Evolutionary conservation across 129 eudicot species (phyloP).

Genomic region (Mikania micrantha): DNA sequence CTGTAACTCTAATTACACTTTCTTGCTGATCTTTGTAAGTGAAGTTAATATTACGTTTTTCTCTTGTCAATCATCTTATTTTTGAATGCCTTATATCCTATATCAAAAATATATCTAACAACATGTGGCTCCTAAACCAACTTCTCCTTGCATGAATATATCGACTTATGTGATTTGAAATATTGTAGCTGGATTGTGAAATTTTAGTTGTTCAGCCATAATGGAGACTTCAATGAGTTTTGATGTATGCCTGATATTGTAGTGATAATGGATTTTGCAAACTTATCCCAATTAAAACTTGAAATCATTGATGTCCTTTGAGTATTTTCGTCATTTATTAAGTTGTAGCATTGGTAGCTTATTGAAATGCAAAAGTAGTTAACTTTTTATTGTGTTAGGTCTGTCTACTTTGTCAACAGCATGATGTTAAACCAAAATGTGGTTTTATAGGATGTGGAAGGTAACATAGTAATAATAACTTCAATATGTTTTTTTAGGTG

Average conservation of each 20-base stretch:
- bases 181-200: neutral
- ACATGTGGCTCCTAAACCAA: neutral
- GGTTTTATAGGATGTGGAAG: constrained; percentile 99
- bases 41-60: no score
- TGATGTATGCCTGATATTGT: neutral
- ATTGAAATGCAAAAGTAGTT: neutral
- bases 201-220: neutral
- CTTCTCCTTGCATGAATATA: neutral
- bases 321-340: neutral
- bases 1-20: no score
- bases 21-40: no score
- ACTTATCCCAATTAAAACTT: neutral
- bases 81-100: no score
- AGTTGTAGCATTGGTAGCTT: neutral
- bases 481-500: neutral
- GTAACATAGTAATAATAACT: constrained; percentile 25
- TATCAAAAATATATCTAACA: no score
- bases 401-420: constrained; percentile 81
- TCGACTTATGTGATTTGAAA: neutral
- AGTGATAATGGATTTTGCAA: neutral
- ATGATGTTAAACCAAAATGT: constrained; percentile 79
- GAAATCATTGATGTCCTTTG: neutral
- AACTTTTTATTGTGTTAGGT: constrained; percentile 43
- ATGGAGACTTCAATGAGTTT: neutral
- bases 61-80: no score